phyloP scores from a whole-genome alignment of 148 eudicot genomes.

The Cornus controversa region DNA sequence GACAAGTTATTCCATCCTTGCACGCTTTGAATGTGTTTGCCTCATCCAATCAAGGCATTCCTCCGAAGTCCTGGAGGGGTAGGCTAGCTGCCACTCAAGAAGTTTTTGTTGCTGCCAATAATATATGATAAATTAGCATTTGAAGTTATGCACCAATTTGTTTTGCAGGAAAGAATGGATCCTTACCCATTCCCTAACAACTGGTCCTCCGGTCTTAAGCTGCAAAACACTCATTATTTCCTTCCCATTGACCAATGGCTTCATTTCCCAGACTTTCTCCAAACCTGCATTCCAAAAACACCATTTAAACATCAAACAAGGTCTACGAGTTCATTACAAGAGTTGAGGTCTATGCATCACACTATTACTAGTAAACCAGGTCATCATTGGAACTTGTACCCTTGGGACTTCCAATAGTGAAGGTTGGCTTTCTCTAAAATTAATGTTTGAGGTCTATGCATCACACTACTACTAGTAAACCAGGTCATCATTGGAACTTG shows the following conservation, averaged over 20 bases:
- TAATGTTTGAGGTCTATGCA: neutral
- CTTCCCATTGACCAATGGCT: constrained; percentile 75
- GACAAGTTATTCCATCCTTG: constrained; percentile 41
- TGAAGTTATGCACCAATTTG: neutral
- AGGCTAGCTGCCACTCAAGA: constrained; percentile 85
- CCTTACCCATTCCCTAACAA: constrained; percentile 72
- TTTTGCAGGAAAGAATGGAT: neutral
- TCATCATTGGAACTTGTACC: neutral
- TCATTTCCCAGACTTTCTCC: constrained; percentile 72
- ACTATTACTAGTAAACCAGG: neutral
- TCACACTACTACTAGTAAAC: neutral
- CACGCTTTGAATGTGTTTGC: constrained; percentile 65
- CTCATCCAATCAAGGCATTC: constrained; percentile 86
- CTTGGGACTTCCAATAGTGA: too few relatives aligned
- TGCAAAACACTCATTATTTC: constrained; percentile 73
- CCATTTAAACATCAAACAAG: neutral
- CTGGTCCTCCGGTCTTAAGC: constrained; percentile 75
- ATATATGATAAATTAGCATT: neutral
- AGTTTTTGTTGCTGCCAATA: constrained; percentile 69
- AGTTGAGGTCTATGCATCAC: neutral
- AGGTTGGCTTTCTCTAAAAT: too few relatives aligned
- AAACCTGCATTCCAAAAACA: constrained; percentile 42
- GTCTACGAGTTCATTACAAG: neutral
- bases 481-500: neutral
- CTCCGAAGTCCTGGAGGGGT: constrained; percentile 64